Percentiles rank a stretch among this genome's conserved stretches.
Evolutionary conservation across 208 protist species (phyloP).

Genomic region (Naegleria lovaniensis): DNA sequence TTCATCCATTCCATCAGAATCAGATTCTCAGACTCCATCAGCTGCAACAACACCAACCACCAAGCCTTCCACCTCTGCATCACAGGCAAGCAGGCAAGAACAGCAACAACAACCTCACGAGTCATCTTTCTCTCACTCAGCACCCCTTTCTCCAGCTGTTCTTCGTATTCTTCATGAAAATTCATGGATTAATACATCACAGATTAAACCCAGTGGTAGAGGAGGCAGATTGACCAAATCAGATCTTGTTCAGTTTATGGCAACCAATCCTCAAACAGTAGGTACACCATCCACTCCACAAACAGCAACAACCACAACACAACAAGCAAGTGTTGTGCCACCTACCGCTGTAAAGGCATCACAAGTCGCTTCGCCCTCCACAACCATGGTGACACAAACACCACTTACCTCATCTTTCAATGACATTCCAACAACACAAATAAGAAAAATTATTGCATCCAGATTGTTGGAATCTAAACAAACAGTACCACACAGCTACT

Average conservation of each 20-base stretch:
- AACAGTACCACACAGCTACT: conserved; percentile 89
- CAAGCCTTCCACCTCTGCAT: neutral
- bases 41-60: neutral
- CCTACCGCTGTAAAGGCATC: neutral
- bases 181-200: neutral
- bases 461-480: conserved; percentile 88
- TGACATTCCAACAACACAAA: conserved; percentile 75
- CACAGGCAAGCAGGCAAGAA: neutral
- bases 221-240: neutral
- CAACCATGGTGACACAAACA: neutral
- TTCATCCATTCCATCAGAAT: neutral
- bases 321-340: neutral
- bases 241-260: neutral
- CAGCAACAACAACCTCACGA: neutral
- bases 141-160: neutral
- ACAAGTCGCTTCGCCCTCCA: neutral
- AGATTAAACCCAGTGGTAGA: neutral
- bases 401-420: conserved; percentile 41
- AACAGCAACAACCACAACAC: neutral
- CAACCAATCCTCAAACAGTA: neutral
- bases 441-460: conserved; percentile 80
- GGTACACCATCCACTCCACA: neutral
- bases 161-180: neutral
- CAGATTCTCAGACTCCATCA: neutral
- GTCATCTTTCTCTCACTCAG: neutral